Evolutionary conservation across 2,329 filamentous ascomycete genomes (phyloP), one percentile per base, ranked within the genome.

Genomic region (Colletotrichum lentis): DNA sequence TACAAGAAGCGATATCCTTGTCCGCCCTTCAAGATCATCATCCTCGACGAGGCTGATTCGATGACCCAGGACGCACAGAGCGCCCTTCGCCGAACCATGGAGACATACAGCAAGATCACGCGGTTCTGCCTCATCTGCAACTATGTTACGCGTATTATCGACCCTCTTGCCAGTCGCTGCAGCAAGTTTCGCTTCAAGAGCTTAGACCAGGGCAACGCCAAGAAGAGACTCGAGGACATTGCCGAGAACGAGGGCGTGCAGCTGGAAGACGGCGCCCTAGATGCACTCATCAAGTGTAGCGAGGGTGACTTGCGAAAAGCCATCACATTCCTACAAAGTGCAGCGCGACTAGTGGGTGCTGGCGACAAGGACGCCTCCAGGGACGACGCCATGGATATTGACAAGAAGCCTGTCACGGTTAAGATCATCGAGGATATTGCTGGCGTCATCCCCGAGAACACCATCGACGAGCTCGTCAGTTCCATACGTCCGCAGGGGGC

Each of bases 41-140:
- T 99, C 69, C 88, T 99, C 68, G 96, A 99, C 80, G 96, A 99
- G 82, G 96, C 96, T 73, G 96, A 99, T 78, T 96, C 91, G 73
- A 98, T 99, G 95, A 99, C 96, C 46, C 95, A 98, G 79, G 96
- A 99, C 80, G 96, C 96, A 14, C 96, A 99, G 82, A 92, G 90
- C 69, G 96, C 96, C 5, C 84, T 99, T 65, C 87, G 96, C 72
- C 87, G 96, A 62, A 99, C 96, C 1, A 99, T 99, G 96, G 96
- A 99, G 82, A 97, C 94, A 53, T 98, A 98, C 80, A 92, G 88
- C 78, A 94, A 94, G 75, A 97, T 98, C 80, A 99, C 96, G 2
- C 87, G 96, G 16, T 99, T 99, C 80, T 98, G 96, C 77, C 84
- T 99, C 49, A 95, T 98, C 67, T 99, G 96, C 82, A 99, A 99